Evolutionary conservation across 2,329 filamentous ascomycete species (phyloP).

Genomic region (Geosmithia morbida): DNA sequence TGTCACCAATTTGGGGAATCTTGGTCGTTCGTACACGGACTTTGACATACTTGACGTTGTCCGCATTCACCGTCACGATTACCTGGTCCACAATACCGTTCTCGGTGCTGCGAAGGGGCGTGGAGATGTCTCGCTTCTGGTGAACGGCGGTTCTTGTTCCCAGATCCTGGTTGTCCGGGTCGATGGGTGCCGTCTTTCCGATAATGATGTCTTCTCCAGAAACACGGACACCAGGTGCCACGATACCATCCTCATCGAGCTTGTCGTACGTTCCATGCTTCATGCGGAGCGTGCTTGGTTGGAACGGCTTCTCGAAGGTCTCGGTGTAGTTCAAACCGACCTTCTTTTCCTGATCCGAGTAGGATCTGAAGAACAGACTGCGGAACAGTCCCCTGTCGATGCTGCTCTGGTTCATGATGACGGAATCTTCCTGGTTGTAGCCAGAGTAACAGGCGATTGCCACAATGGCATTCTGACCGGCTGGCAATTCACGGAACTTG

Average conservation of each 20-base stretch:
- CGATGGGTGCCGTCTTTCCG: conserved; percentile 92
- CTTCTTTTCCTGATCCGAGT: conserved; percentile 93
- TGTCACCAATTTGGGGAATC: conserved; percentile 96
- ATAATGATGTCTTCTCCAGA: conserved; percentile 99
- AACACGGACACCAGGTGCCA: conserved; percentile 85
- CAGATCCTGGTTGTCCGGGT: conserved; percentile 82
- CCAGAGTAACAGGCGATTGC: conserved; percentile 95
- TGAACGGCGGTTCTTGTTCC: conserved; percentile 84
- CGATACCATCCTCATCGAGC: conserved; percentile 89
- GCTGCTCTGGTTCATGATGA: conserved; percentile 99
- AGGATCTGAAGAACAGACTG: conserved; percentile 94
- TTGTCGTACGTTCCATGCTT: conserved; percentile 97
- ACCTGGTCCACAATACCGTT: conserved; percentile 94
- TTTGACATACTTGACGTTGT: conserved; percentile 92
- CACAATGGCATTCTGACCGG: conserved; percentile 95
- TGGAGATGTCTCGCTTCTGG: conserved; percentile 90
- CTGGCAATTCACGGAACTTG: conserved; percentile 93
- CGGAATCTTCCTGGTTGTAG: conserved; percentile 99
- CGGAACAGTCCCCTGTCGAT: conserved; percentile 96
- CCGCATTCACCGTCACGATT: conserved; percentile 83
- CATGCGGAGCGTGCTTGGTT: conserved; percentile 74
- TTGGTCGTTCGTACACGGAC: conserved; percentile 96
- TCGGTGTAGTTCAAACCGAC: conserved; percentile 89
- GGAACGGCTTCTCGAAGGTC: conserved; percentile 87
- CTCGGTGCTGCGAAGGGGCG: conserved; percentile 85